Evolutionary conservation across 2,329 filamentous ascomycete species (phyloP).

Genomic region (Esteya vermicola): DNA sequence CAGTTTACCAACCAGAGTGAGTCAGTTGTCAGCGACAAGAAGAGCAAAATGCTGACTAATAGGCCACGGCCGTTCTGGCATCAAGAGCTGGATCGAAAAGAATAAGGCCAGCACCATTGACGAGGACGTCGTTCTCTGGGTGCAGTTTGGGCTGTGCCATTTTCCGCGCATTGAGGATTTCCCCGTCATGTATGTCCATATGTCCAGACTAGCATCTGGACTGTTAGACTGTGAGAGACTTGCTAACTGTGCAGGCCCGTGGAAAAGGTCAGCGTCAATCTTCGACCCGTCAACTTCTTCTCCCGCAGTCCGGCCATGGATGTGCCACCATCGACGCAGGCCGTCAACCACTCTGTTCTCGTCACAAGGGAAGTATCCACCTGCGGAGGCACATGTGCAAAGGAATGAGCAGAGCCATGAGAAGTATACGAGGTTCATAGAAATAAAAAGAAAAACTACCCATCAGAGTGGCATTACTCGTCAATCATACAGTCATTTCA

Average conservation of each 20-base stretch:
- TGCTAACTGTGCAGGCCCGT: too few relatives aligned
- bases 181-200: conserved; percentile 53
- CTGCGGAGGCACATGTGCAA: too few relatives aligned
- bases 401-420: too few relatives aligned
- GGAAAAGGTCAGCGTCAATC: conserved; percentile 57
- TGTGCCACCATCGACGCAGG: conserved; percentile 26
- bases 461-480: too few relatives aligned
- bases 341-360: conserved; percentile 13
- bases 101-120: conserved; percentile 22
- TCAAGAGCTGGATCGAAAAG: conserved; percentile 11
- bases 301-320: conserved; percentile 33
- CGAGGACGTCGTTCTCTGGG: conserved; percentile 58
- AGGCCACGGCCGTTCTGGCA: neutral
- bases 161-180: conserved; percentile 52
- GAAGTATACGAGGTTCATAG: too few relatives aligned
- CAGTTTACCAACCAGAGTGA: conserved; percentile 44
- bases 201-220: too few relatives aligned
- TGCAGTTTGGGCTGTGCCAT: conserved; percentile 58
- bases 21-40: conserved; percentile 41
- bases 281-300: conserved; percentile 41
- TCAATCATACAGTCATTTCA: too few relatives aligned
- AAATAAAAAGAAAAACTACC: too few relatives aligned
- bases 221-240: too few relatives aligned
- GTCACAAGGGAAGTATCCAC: too few relatives aligned
- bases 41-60: conserved; percentile 47